A percentile compares a stretch with the other conserved stretches of the same genome.
Evolutionary conservation across 148 eudicot genomes (phyloP).

Genomic region (Rheum nobile): DNA sequence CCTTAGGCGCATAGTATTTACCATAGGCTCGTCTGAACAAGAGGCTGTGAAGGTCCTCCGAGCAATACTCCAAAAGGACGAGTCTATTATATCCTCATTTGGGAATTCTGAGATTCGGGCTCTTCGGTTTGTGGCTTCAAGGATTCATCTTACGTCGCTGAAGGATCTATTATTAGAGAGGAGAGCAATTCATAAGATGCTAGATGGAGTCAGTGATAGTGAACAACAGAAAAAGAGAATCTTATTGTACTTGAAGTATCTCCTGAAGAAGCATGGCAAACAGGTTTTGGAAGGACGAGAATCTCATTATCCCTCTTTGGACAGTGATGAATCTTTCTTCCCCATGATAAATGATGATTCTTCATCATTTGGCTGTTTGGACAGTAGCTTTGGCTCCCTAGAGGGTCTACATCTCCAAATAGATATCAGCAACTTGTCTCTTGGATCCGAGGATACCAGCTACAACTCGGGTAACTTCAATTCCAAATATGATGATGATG

Average conservation of each 20-base stretch:
- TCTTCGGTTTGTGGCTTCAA: constrained; percentile 33
- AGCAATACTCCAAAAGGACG: constrained; percentile 23
- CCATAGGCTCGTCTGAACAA: constrained; percentile 30
- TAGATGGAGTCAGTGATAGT: constrained; percentile 17
- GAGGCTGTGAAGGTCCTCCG: constrained; percentile 33
- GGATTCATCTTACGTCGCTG: constrained; percentile 24
- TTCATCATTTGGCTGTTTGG: constrained; percentile 14
- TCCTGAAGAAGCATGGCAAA: constrained; percentile 27
- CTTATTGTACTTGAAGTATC: constrained; percentile 19
- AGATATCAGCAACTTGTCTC: constrained; percentile 49
- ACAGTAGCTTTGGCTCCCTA: constrained; percentile 49
- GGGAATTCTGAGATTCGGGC: constrained; percentile 20
- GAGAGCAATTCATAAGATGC: constrained; percentile 29
- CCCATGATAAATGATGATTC: not conserved
- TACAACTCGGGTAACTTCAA: constrained; percentile 21
- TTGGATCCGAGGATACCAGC: constrained; percentile 42
- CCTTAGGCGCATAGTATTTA: constrained; percentile 19
- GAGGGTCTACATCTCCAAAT: constrained; percentile 39
- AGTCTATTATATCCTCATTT: constrained; percentile 15
- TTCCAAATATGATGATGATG: constrained; percentile 15
- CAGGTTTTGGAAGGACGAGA: constrained; percentile 22
- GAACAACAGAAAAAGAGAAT: constrained; percentile 16
- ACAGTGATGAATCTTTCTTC: not conserved
- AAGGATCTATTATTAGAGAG: constrained; percentile 32
- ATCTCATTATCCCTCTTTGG: constrained; percentile 2